Conservation (phyloP, 1,284 basidiomycete species). For the Cryptococcus wingfieldii region DNA sequence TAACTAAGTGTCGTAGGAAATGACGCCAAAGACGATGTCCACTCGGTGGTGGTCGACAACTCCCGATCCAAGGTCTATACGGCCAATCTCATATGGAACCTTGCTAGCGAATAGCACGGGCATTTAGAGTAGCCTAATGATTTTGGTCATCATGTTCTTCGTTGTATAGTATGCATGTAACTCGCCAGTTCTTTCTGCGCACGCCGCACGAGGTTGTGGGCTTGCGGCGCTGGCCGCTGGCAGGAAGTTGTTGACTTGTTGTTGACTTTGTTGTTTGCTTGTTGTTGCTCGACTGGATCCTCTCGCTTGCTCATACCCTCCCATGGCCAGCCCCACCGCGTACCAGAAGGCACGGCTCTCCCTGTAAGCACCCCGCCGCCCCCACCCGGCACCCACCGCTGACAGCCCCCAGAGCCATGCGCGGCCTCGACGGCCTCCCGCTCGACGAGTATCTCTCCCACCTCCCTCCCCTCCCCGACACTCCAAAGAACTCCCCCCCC, state of each 20-base stretch:
- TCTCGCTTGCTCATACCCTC: too few species aligned
- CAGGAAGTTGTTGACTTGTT: too few species aligned
- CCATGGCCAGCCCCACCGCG: not conserved
- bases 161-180: too few species aligned
- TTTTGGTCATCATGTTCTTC: too few species aligned
- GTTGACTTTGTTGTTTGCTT: too few species aligned
- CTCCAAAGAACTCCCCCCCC: slow-evolving; percentile 9
- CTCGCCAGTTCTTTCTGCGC: too few species aligned
- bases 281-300: too few species aligned
- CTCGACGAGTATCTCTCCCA: slow-evolving; percentile 14
- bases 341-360: not conserved
- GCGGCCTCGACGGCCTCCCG: slow-evolving; percentile 10
- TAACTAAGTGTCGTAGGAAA: slow-evolving; percentile 28
- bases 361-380: not conserved
- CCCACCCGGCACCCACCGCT: not conserved
- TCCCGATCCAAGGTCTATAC: slow-evolving; percentile 28
- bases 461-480: slow-evolving; percentile 24
- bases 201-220: too few species aligned
- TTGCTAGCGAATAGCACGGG: slow-evolving; percentile 29
- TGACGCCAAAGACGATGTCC: slow-evolving; percentile 37
- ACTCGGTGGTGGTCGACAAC: slow-evolving; percentile 29
- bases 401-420: slow-evolving; percentile 3
- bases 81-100: slow-evolving; percentile 42
- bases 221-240: too few species aligned
- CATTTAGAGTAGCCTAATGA: not conserved